Conservation (phyloP, 139 green algal genomes). For the Coelastrella sp. region DNA sequence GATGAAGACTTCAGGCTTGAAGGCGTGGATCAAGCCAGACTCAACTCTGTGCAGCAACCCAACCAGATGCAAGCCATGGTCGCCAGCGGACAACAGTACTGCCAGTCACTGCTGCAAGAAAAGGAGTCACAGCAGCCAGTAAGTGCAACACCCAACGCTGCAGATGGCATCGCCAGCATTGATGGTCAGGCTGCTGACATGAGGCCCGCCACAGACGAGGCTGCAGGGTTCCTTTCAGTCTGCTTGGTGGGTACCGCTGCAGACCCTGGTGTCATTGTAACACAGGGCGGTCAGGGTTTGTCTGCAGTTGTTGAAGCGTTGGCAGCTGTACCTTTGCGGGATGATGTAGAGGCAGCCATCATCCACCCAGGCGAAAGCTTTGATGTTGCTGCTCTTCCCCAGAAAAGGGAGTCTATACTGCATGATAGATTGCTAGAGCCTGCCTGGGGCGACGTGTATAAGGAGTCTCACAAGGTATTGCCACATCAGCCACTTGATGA, state of each 20-base stretch:
- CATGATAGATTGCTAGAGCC: neutral
- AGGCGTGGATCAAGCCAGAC: neutral
- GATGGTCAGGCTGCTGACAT: neutral
- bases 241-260: neutral
- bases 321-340: conserved; percentile 6
- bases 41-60: neutral
- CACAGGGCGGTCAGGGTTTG: neutral
- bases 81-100: neutral
- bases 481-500: neutral
- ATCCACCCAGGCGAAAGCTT: neutral
- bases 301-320: neutral
- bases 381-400: neutral
- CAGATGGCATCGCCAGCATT: neutral
- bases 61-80: neutral
- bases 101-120: neutral
- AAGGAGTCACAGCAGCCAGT: neutral
- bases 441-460: neutral
- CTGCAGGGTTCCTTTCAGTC: neutral
- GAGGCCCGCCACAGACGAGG: neutral
- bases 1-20: neutral
- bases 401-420: neutral
- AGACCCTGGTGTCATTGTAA: neutral
- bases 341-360: neutral
- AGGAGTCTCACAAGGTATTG: neutral
- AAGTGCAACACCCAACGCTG: neutral